phyloP scores from a whole-genome alignment of 176 grass and related monocot genomes.

The Thalia dealbata region DNA sequence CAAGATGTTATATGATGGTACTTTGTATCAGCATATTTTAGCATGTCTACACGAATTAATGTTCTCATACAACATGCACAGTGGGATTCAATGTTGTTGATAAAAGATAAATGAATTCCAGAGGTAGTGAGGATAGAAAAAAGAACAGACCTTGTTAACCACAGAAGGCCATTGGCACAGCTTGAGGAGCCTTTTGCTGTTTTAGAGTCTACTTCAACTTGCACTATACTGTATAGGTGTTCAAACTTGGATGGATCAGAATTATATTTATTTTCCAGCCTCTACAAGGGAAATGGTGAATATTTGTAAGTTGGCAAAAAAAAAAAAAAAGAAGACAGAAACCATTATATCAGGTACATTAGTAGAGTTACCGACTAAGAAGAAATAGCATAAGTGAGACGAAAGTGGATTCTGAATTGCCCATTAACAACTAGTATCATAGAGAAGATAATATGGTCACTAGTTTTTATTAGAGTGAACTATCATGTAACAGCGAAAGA shows the following conservation, averaged over 20 bases:
- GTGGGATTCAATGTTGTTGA: background rate
- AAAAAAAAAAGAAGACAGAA: background rate
- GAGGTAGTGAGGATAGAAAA: background rate
- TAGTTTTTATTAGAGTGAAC: background rate
- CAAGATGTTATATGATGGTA: background rate
- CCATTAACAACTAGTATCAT: background rate
- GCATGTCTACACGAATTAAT: too few relatives aligned
- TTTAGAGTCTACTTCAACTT: constrained; percentile 30
- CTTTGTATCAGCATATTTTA: background rate
- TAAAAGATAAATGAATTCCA: background rate
- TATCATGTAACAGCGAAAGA: background rate
- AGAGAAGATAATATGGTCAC: background rate
- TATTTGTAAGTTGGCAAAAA: background rate
- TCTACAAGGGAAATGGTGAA: constrained; percentile 13
- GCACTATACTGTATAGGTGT: constrained; percentile 27
- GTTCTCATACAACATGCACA: background rate
- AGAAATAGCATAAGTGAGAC: background rate
- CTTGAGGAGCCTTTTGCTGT: constrained; percentile 38
- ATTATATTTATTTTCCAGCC: constrained; percentile 29
- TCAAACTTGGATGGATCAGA: constrained; percentile 30
- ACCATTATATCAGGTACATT: background rate
- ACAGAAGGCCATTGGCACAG: constrained; percentile 37
- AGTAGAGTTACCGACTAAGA: background rate
- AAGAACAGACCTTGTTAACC: constrained; percentile 36
- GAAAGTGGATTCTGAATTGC: background rate